Base-by-base conservation (phyloP, 2,329 filamentous ascomycete genomes). In the Grosmannia serpens region DNA sequence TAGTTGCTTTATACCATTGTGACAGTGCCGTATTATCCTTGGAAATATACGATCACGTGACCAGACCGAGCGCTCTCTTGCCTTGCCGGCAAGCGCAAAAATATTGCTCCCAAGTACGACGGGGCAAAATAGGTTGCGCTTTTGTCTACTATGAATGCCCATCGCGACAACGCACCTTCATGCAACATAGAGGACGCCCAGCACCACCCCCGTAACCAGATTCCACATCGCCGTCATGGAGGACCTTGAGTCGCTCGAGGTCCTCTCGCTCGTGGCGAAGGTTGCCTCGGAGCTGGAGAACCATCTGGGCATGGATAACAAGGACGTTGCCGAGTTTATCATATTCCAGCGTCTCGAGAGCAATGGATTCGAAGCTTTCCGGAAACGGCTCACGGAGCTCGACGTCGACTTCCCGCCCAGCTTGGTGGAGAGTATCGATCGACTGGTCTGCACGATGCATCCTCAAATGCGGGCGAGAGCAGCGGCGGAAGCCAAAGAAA, bases 251-350 rank as follows among this genome's bases (percentile, higher is more conserved):
- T 88, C 89, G 66, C 85, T 99, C 69, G 94, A 99, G 79, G 80
- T 95, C 61, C 81, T 99, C 57, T 96, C 91, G 66, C 85, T 99
- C 68, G 91, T 97, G 59, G 94, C 90, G 55, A 96, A 92, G 72
- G 90, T 99, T 66, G 91, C 91, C 17, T 92, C 88, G 22, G 94
- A 99, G 73, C 80, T 99, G 57, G 87, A 95, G 67, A 99, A 99
- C 69, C 89, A 99, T 73, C 74, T 97, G 60, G 90, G 91, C 58
- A 84, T 96, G 66, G 88, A 83, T 70, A 91, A 99, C 74, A 96
- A 95, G 73, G 96, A 90, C 6, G 84, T 99, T 29, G 91, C 94
- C 65, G 94, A 99, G 73, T 99, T 96, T 69, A 84, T 99, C 67
- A 96, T 99, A 68, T 88, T 88, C 62, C 88, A 96, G 70, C 89